These are phyloP conservation scores for Chloranthus sessilifolius DNA, from an alignment of 164 flowering plant species.

Conservation along the genomic window DNA sequence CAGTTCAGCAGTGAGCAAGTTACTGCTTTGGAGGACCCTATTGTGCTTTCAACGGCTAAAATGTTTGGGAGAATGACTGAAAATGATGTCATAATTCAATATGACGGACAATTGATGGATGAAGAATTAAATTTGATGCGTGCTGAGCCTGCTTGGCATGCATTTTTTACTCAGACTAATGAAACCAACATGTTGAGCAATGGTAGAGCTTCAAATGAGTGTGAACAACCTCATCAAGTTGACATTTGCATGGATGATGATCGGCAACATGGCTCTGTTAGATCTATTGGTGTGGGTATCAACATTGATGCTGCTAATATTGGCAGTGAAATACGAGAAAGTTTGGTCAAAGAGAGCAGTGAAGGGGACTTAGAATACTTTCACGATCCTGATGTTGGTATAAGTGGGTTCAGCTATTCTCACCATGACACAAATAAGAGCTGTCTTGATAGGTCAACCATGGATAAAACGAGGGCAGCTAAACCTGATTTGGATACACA, in stretches of 20 bases:
- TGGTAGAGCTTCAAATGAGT: conserved; percentile 46
- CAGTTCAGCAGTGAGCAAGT: conserved; percentile 83
- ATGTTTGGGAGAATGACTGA: conserved; percentile 54
- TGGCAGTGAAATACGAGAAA: conserved; percentile 83
- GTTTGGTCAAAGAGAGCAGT: conserved; percentile 79
- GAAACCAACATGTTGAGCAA: conserved; percentile 73
- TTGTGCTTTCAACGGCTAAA: conserved; percentile 51
- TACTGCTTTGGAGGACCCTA: conserved; percentile 51
- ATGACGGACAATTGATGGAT: conserved; percentile 93
- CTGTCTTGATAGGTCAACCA: conserved; percentile 31
- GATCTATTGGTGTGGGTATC: conserved; percentile 98
- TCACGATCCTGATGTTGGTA: conserved; percentile 53
- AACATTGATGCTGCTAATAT: conserved; percentile 88
- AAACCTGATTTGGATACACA: conserved; percentile 38
- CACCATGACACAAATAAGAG: conserved; percentile 34
- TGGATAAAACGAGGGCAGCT: conserved; percentile 28
- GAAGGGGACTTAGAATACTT: conserved; percentile 83
- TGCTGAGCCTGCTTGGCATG: conserved; percentile 96
- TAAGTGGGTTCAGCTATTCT: conserved; percentile 34
- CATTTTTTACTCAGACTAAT: conserved; percentile 85
- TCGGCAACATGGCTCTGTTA: conserved; percentile 85
- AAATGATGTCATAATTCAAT: conserved; percentile 67
- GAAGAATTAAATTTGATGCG: conserved; percentile 86
- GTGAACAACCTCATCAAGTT: conserved; percentile 52
- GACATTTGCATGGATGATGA: conserved; percentile 74